phyloP scores from a whole-genome alignment of 352 stramenopile species.

The Pythium aristosporum region DNA sequence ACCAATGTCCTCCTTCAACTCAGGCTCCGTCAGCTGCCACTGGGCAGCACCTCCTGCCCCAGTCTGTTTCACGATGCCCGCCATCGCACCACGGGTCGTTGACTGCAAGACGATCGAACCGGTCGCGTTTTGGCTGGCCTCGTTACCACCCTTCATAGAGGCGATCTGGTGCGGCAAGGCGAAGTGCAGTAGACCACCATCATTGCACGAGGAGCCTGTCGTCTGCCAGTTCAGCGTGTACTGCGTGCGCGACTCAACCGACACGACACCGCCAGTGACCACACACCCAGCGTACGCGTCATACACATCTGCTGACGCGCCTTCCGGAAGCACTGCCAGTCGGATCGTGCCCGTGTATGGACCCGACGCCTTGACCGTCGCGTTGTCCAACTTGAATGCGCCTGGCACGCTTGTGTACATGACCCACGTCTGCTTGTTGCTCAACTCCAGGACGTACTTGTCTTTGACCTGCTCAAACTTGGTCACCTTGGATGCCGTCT shows the following conservation, averaged over 20 bases:
- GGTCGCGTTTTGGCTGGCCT: conserved; percentile 14
- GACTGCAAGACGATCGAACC: conserved; percentile 47
- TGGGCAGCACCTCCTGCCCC: conserved; percentile 40
- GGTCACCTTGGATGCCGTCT: conserved; percentile 49
- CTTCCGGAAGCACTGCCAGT: conserved; percentile 50
- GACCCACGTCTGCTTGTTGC: conserved; percentile 79
- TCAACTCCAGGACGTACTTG: conserved; percentile 61
- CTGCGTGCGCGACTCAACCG: conserved; percentile 50
- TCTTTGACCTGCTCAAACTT: conserved; percentile 34
- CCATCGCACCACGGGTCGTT: conserved; percentile 53
- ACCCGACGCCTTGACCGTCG: conserved; percentile 40
- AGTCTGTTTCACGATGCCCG: conserved; percentile 35
- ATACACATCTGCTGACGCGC: conserved; percentile 38
- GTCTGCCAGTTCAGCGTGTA: conserved; percentile 67
- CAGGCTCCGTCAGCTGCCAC: conserved; percentile 56
- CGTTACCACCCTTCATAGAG: conserved; percentile 28
- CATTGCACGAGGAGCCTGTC: conserved; percentile 43
- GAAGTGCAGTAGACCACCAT: conserved; percentile 58
- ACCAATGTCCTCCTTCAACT: conserved; percentile 47
- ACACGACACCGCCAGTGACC: conserved; percentile 49
- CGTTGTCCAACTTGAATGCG: conserved; percentile 43
- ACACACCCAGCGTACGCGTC: conserved; percentile 59
- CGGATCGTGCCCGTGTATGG: conserved; percentile 54
- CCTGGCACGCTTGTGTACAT: conserved; percentile 51
- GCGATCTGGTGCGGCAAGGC: conserved; percentile 63